Evolutionary conservation across 2,329 filamentous ascomycete genomes (phyloP).

Genomic region (Ustulina deusta): DNA sequence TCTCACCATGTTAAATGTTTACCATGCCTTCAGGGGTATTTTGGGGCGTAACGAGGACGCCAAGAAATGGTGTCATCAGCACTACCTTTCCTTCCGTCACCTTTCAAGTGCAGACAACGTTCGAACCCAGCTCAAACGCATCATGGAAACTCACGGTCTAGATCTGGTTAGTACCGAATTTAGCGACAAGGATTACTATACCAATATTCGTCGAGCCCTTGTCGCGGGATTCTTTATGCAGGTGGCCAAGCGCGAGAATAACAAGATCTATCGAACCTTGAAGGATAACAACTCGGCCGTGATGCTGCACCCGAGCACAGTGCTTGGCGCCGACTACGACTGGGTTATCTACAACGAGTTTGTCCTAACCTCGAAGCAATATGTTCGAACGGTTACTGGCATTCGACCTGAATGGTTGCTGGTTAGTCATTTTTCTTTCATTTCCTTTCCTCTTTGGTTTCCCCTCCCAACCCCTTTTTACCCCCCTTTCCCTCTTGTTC

Average conservation of each 20-base stretch:
- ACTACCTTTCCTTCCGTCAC: slow-evolving; percentile 91
- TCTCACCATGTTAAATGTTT: slow-evolving; percentile 94
- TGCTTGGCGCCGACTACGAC: slow-evolving; percentile 87
- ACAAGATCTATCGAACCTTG: slow-evolving; percentile 92
- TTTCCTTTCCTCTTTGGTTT: too few species aligned
- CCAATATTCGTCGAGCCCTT: slow-evolving; percentile 92
- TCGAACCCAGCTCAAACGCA: slow-evolving; percentile 88
- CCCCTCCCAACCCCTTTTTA: too few species aligned
- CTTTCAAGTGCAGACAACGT: slow-evolving; percentile 95
- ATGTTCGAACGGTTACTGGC: slow-evolving; percentile 92
- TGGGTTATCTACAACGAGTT: slow-evolving; percentile 99
- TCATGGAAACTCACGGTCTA: slow-evolving; percentile 93
- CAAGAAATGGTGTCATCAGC: slow-evolving; percentile 96
- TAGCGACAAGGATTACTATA: slow-evolving; percentile 97
- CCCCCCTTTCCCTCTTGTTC: neutral
- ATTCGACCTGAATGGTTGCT: slow-evolving; percentile 95
- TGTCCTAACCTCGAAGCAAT: slow-evolving; percentile 97
- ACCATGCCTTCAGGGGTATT: slow-evolving; percentile 92
- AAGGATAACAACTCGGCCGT: slow-evolving; percentile 98
- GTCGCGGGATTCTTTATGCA: slow-evolving; percentile 99
- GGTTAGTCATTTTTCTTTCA: slow-evolving; percentile 63
- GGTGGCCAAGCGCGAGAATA: slow-evolving; percentile 91
- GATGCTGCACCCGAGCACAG: slow-evolving; percentile 91
- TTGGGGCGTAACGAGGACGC: slow-evolving; percentile 73
- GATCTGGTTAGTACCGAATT: slow-evolving; percentile 91